Evolutionary conservation across 306 rosid genomes (phyloP).

Genomic region (Rosa lucieae): DNA sequence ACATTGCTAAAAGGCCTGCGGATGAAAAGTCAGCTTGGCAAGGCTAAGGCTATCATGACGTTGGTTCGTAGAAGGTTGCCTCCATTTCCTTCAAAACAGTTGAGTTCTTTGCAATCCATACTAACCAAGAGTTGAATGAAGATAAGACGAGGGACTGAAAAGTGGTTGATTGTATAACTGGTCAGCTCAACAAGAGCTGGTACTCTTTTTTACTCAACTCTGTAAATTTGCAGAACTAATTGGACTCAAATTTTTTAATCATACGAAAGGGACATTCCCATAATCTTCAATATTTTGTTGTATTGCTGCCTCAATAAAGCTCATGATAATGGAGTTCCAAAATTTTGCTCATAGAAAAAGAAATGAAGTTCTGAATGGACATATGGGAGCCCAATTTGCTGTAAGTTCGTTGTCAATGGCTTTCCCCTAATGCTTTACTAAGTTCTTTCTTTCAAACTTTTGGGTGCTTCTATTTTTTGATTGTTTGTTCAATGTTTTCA

Average conservation of each 20-base stretch:
- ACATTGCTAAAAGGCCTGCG: slow-evolving; percentile 55
- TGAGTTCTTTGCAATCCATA: slow-evolving; percentile 39
- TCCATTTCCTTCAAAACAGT: slow-evolving; percentile 40
- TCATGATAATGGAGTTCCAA: slow-evolving; percentile 22
- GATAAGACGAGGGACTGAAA: slow-evolving; percentile 25
- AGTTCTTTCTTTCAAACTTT: not conserved
- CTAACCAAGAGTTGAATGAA: slow-evolving; percentile 33
- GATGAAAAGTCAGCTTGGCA: slow-evolving; percentile 43
- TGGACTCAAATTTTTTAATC: slow-evolving; percentile 22
- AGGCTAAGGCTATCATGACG: slow-evolving; percentile 39
- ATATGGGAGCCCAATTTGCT: slow-evolving; percentile 9
- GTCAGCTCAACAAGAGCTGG: slow-evolving; percentile 36
- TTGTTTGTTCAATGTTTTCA: slow-evolving; percentile 25
- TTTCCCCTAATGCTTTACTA: slow-evolving; percentile 1
- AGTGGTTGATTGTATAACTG: slow-evolving; percentile 17
- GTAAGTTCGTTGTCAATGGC: slow-evolving; percentile 30
- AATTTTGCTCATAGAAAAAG: slow-evolving; percentile 11
- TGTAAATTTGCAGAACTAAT: slow-evolving; percentile 29
- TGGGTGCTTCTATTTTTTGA: slow-evolving; percentile 12
- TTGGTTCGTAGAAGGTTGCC: slow-evolving; percentile 55
- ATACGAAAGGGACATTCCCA: slow-evolving; percentile 11
- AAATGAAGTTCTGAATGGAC: slow-evolving; percentile 27
- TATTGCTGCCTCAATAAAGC: slow-evolving; percentile 29
- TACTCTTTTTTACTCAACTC: slow-evolving; percentile 27
- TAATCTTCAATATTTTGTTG: slow-evolving; percentile 26